A percentile compares a stretch with the other conserved stretches of the same genome.
Conservation (phyloP, 345 rosid species). For the Noccaea caerulescens region DNA sequence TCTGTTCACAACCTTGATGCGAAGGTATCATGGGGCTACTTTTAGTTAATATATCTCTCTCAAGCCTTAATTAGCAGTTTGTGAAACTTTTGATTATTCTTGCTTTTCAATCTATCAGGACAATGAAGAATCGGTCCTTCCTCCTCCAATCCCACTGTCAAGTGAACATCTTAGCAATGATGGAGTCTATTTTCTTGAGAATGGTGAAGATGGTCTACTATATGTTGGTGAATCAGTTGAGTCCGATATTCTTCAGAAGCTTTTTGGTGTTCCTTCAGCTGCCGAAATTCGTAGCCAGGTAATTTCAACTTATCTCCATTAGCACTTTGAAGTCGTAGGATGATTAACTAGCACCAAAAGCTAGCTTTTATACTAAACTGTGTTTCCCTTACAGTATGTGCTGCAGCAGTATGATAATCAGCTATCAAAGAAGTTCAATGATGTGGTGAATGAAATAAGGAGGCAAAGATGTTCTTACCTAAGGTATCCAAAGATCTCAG, state of each 20-base stretch:
- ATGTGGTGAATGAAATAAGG: constrained; percentile 82
- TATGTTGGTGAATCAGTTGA: constrained; percentile 71
- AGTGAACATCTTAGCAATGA: constrained; percentile 81
- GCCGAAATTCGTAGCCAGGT: constrained; percentile 82
- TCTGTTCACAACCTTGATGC: constrained; percentile 74
- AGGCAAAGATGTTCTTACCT: constrained; percentile 89
- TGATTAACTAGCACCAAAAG: not conserved
- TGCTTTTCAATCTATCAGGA: constrained; percentile 53
- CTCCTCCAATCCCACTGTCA: constrained; percentile 76
- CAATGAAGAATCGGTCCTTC: constrained; percentile 55
- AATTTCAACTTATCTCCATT: constrained; percentile 25
- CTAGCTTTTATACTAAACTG: constrained; percentile 5
- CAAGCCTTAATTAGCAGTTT: constrained; percentile 15
- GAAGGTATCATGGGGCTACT: constrained; percentile 53
- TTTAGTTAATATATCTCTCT: not conserved
- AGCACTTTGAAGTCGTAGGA: not conserved
- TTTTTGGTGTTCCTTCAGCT: constrained; percentile 63
- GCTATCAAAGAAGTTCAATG: constrained; percentile 82
- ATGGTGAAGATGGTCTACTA: constrained; percentile 83
- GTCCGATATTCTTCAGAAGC: constrained; percentile 60
- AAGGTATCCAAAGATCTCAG: constrained; percentile 53
- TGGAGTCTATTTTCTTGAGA: constrained; percentile 92
- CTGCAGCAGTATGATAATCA: constrained; percentile 76
- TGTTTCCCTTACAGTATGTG: constrained; percentile 59
- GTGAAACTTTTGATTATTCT: constrained; percentile 25